Evolutionary conservation across 129 eudicot species (phyloP).

Genomic region (Heracleum sosnowskyi): DNA sequence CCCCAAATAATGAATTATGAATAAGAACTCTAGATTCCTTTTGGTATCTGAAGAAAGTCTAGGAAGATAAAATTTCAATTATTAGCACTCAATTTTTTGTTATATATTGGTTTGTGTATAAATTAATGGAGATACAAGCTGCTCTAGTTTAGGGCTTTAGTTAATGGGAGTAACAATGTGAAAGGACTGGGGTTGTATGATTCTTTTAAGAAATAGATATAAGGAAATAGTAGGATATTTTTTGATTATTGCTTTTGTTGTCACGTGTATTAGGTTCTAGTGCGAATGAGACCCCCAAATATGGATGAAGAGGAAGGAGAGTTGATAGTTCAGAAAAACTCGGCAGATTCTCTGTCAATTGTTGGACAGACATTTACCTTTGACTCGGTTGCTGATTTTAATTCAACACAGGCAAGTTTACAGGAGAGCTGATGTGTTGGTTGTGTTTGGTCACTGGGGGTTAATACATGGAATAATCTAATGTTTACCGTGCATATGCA

Average conservation of each 20-base stretch:
- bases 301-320: conserved; percentile 73
- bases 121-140: background rate
- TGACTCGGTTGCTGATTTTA: conserved; percentile 72
- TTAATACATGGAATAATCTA: background rate
- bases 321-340: conserved; percentile 47
- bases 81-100: background rate
- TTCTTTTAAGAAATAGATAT: background rate
- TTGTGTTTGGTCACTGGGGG: background rate
- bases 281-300: conserved; percentile 78
- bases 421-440: background rate
- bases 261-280: conserved; percentile 49
- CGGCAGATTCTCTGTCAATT: conserved; percentile 62
- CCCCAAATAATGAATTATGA: background rate
- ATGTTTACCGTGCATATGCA: conserved; percentile 23
- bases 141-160: background rate
- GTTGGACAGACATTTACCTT: conserved; percentile 70
- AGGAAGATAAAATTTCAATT: background rate
- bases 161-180: background rate
- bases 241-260: background rate
- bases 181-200: background rate
- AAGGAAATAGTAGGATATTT: background rate
- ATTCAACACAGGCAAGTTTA: conserved; percentile 66
- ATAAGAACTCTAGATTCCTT: background rate
- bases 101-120: background rate
- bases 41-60: background rate